A percentile compares a stretch with the other conserved stretches of the same genome.
These are phyloP conservation scores for Paspalum notatum DNA, from an alignment of 176 grass and related monocot genomes.

Conservation along the genomic window DNA sequence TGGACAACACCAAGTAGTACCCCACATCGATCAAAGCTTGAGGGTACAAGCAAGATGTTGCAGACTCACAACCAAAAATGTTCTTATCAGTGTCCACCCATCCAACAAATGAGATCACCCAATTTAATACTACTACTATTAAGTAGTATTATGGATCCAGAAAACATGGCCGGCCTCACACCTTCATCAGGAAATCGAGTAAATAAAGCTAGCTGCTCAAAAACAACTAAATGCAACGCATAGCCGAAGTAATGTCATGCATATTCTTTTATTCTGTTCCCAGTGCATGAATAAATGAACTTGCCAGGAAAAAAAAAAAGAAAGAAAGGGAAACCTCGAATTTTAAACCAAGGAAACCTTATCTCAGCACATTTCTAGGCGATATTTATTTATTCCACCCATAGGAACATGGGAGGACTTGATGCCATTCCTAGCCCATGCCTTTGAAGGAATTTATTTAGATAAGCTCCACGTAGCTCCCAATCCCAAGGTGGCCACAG, in stretches of 20 bases:
- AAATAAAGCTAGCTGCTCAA: background rate
- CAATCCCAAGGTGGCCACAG: background rate
- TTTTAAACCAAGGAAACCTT: constrained; percentile 13
- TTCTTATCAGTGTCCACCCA: constrained; percentile 34
- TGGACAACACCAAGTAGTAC: constrained; percentile 13
- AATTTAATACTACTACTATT: constrained; percentile 28
- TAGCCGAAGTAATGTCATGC: background rate
- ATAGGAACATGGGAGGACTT: background rate
- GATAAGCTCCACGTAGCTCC: background rate
- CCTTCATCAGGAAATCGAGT: too few species aligned
- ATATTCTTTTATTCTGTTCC: background rate
- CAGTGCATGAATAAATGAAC: background rate
- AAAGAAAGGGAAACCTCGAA: too few species aligned
- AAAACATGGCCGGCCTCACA: constrained; percentile 25
- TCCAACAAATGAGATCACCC: constrained; percentile 13
- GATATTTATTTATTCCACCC: background rate
- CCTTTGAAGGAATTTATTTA: background rate
- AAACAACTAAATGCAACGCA: background rate
- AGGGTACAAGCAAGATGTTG: constrained; percentile 34
- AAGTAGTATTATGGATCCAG: constrained; percentile 24
- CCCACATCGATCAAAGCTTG: constrained; percentile 45
- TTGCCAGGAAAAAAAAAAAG: background rate
- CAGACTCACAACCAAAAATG: constrained; percentile 48
- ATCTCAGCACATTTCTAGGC: background rate
- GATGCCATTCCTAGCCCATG: constrained; percentile 10